Conservation (phyloP, 2,329 filamentous ascomycete genomes). For the Colletotrichum plurivorum region DNA sequence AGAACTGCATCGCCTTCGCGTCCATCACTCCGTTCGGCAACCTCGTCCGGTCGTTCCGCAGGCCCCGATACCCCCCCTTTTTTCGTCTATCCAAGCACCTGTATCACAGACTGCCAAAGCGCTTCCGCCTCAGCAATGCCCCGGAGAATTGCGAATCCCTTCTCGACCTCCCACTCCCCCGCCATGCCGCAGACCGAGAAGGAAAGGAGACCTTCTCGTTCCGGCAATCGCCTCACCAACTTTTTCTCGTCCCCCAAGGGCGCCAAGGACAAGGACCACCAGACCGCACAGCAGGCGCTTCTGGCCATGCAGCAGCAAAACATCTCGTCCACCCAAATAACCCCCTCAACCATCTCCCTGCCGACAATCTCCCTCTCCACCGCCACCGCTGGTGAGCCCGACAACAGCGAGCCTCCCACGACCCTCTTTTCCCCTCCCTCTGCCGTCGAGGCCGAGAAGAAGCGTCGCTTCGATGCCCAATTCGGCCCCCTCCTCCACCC, state of each 20-base stretch:
- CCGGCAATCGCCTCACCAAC: constrained; percentile 81
- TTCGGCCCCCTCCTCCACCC: constrained; percentile 88
- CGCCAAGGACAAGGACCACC: constrained; percentile 67
- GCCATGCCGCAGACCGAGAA: constrained; percentile 64
- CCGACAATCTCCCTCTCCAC: constrained; percentile 94
- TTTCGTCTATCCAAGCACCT: constrained; percentile 23
- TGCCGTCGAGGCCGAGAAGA: constrained; percentile 82
- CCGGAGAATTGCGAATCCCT: constrained; percentile 71
- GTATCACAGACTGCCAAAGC: constrained; percentile 29
- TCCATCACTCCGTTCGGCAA: background rate
- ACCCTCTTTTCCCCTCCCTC: constrained; percentile 89
- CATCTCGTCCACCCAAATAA: constrained; percentile 73
- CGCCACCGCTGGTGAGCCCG: constrained; percentile 80
- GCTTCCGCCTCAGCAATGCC: constrained; percentile 62
- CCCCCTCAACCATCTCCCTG: constrained; percentile 80
- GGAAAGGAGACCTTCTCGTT: constrained; percentile 69
- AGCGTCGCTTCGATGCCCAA: constrained; percentile 86
- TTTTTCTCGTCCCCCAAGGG: constrained; percentile 86
- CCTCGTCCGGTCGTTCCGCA: constrained; percentile 13
- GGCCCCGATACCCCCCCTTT: constrained; percentile 17
- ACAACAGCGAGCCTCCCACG: constrained; percentile 80
- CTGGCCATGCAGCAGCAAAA: constrained; percentile 76
- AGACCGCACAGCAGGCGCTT: constrained; percentile 76
- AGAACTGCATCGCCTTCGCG: constrained; percentile 22
- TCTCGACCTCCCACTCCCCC: constrained; percentile 63